Base-by-base conservation (phyloP, 257 asterid species). In the Lycium ferocissimum region DNA sequence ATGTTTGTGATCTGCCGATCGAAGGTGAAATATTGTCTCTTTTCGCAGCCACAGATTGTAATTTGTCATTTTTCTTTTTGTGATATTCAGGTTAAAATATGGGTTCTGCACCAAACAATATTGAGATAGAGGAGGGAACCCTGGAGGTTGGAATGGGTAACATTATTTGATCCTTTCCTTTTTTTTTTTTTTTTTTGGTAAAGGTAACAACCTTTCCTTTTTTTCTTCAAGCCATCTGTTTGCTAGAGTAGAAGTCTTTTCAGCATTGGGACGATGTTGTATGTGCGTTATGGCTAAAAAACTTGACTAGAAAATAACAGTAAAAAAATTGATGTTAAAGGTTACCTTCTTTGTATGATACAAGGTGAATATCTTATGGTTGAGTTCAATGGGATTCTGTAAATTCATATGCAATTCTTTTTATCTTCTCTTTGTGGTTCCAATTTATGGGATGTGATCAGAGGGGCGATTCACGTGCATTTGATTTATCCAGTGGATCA, bases 61-160 rank as follows among this genome's bases (percentile, higher is more conserved):
- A 53, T 4, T 26, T 53, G 58, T 45, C 18, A 6, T 40, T 18
- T 80, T 8, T 5, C 35, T 54, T 8, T 5, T 49, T 54, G 66
- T 73, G 62, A 73, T 45, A 43, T 83, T 57, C 75, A 86, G 89
- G 84, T 83, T 75, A 53, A 75, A 86, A 14, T 35, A 86, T 86
- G 89, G 82, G 82, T 22, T 72, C 71, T 35, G 82, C 82, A 8
- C 75, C 83, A 45, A 83, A 86, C 81, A 84, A n/a, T 75, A 10
- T 86, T 53, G 89, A 86, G 72, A 83, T 86, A 84, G 89, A 86
- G 75, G 89, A 78, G 84, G 89, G 89, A 86, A 86, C 84, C 54
- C 89, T 86, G 78, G 89, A 86, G 78, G 81, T 86, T 86, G 89
- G 89, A 73, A 86, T 86, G 86, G 89, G 89, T 83, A 83, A 83